phyloP scores from a whole-genome alignment of 768 basidiomycete species.

The Tephrocybe rancida region DNA sequence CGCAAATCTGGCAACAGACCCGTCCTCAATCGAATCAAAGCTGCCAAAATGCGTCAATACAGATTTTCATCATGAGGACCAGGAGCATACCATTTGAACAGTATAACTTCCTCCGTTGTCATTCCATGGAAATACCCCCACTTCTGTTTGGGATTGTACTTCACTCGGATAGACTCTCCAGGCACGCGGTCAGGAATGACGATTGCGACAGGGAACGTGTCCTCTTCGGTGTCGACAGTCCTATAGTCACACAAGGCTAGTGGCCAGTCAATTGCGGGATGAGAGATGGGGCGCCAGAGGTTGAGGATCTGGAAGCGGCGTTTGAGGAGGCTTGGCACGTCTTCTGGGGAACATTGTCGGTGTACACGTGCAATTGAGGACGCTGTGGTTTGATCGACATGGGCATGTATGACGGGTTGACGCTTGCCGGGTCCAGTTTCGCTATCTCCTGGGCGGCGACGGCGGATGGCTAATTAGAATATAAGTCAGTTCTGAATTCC shows the following conservation, averaged over 20 bases:
- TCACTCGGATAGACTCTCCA: slow-evolving; percentile 51
- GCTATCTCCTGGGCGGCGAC: slow-evolving; percentile 33
- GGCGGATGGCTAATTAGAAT: slow-evolving; percentile 44
- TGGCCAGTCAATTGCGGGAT: slow-evolving; percentile 50
- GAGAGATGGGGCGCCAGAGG: slow-evolving; percentile 55
- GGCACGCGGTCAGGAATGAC: slow-evolving; percentile 47
- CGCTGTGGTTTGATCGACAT: slow-evolving; percentile 51
- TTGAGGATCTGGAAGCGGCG: slow-evolving; percentile 59
- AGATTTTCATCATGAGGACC: not conserved
- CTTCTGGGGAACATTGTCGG: slow-evolving; percentile 45
- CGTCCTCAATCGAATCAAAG: slow-evolving; percentile 38
- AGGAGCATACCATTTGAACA: slow-evolving; percentile 51
- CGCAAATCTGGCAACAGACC: slow-evolving; percentile 43
- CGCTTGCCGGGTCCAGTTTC: slow-evolving; percentile 36
- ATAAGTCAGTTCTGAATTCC: no score
- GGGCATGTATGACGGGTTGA: slow-evolving; percentile 44
- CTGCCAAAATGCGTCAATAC: slow-evolving; percentile 18
- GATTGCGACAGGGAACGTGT: slow-evolving; percentile 43
- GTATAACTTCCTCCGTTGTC: slow-evolving; percentile 47
- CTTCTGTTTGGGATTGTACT: slow-evolving; percentile 42
- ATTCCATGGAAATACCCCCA: slow-evolving; percentile 52
- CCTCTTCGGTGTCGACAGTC: slow-evolving; percentile 36
- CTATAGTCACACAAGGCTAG: slow-evolving; percentile 52
- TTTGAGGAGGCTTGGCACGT: slow-evolving; percentile 42
- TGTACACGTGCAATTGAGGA: slow-evolving; percentile 46